Evolutionary conservation across 1,284 basidiomycete species (phyloP).

Genomic region (Exobasidium rhododendri): DNA sequence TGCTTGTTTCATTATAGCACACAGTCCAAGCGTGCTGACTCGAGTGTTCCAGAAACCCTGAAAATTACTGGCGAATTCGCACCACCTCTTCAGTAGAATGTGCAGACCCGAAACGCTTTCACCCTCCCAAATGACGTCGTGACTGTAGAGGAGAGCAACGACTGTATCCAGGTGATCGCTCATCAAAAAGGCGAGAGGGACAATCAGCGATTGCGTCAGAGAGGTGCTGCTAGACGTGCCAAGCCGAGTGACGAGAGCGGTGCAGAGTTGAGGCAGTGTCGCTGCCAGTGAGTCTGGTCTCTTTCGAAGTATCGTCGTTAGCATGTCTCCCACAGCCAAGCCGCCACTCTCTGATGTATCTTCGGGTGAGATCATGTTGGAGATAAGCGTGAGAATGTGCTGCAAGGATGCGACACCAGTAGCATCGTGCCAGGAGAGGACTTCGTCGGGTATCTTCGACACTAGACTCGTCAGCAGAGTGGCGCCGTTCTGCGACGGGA

Average conservation of each 20-base stretch:
- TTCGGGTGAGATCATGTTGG: conserved; percentile 33
- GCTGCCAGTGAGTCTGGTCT: conserved; percentile 73
- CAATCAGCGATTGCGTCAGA: conserved; percentile 73
- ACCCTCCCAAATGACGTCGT: conserved; percentile 9
- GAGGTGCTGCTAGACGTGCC: conserved; percentile 77
- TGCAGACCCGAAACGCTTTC: conserved; percentile 61
- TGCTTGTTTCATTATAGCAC: conserved; percentile 69
- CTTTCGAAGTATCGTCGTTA: conserved; percentile 82
- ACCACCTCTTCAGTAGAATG: conserved; percentile 82
- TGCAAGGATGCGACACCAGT: conserved; percentile 22
- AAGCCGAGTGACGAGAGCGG: conserved; percentile 78
- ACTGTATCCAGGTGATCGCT: conserved; percentile 67
- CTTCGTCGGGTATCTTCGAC: conserved; percentile 7
- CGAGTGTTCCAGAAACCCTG: conserved; percentile 75
- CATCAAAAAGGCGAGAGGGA: conserved; percentile 90
- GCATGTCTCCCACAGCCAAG: conserved; percentile 85
- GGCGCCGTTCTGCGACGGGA: not conserved
- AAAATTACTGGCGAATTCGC: conserved; percentile 87
- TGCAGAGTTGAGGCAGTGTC: conserved; percentile 78
- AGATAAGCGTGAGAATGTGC: conserved; percentile 40
- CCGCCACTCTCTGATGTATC: conserved; percentile 65
- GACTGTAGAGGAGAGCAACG: conserved; percentile 57
- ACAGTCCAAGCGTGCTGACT: conserved; percentile 69
- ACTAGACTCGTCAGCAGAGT: not conserved
- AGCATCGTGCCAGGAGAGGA: conserved; percentile 53